These are phyloP conservation scores for Aphanomyces cochlioides DNA, from an alignment of 352 stramenopile genomes.

Conservation along the genomic window DNA sequence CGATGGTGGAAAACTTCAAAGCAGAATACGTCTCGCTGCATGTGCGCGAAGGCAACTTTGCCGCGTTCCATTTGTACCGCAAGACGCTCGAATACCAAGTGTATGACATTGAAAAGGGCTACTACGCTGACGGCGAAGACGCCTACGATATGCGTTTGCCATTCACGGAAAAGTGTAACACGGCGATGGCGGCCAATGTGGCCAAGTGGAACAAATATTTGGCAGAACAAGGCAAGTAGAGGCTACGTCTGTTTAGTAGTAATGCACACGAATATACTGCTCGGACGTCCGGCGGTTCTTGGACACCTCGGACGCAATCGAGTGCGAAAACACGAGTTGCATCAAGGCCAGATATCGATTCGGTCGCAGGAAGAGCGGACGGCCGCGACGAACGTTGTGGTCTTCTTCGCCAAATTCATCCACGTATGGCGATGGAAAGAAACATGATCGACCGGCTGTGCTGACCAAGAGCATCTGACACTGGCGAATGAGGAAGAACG, in stretches of 20 bases:
- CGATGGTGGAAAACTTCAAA: conserved; percentile 97
- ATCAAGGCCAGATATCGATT: conserved; percentile 71
- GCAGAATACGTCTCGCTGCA: conserved; percentile 99
- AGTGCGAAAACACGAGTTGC: conserved; percentile 70
- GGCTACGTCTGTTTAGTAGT: conserved; percentile 45
- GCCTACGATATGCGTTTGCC: conserved; percentile 98
- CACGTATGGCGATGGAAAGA: conserved; percentile 82
- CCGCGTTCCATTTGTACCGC: conserved; percentile 98
- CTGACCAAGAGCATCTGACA: conserved; percentile 75
- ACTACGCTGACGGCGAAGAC: conserved; percentile 99
- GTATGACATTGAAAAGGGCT: conserved; percentile 98
- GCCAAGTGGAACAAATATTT: conserved; percentile 80
- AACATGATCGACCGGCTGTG: conserved; percentile 57
- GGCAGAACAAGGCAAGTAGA: conserved; percentile 37
- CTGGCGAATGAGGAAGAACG: conserved; percentile 81
- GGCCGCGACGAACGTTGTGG: conserved; percentile 71
- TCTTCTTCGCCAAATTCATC: conserved; percentile 88
- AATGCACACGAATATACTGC: conserved; percentile 84
- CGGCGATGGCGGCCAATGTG: conserved; percentile 79
- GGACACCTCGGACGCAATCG: conserved; percentile 74
- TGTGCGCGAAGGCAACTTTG: conserved; percentile 97
- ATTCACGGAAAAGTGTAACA: conserved; percentile 88
- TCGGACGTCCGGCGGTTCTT: conserved; percentile 80
- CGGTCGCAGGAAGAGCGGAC: conserved; percentile 66
- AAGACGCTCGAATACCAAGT: conserved; percentile 98